These are phyloP conservation scores for Daldinia loculata DNA, from an alignment of 495 filamentous ascomycete species.

Conservation along the genomic window DNA sequence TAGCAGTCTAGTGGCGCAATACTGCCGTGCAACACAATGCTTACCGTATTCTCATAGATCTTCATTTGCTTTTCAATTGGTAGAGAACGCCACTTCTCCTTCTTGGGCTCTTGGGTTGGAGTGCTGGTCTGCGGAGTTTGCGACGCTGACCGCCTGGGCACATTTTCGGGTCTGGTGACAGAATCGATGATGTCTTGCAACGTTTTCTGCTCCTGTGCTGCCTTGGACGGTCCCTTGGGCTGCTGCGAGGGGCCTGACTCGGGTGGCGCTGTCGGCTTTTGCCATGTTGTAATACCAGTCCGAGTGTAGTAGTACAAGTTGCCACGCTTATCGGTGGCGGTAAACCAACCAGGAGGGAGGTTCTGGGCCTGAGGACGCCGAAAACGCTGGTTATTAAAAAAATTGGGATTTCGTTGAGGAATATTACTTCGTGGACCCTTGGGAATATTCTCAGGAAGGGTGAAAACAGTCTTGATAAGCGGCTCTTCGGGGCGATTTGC, in stretches of 20 bases:
- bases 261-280: constrained; percentile 70
- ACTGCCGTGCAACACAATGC: constrained; percentile 36
- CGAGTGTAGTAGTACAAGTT: constrained; percentile 82
- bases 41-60: constrained; percentile 89
- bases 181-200: constrained; percentile 87
- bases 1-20: constrained; percentile 20
- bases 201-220: constrained; percentile 58
- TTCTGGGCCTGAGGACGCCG: constrained; percentile 62
- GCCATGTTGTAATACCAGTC: constrained; percentile 80
- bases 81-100: constrained; percentile 83
- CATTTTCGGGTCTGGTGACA: constrained; percentile 71
- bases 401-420: constrained; percentile 68
- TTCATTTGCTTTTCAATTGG: constrained; percentile 89
- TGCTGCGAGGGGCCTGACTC: constrained; percentile 67
- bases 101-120: constrained; percentile 68
- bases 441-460: constrained; percentile 61
- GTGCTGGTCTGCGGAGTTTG: constrained; percentile 72
- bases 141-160: constrained; percentile 55
- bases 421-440: constrained; percentile 72
- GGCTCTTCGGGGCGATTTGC: constrained; percentile 66
- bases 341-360: constrained; percentile 84
- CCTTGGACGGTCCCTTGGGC: constrained; percentile 71
- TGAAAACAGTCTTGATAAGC: constrained; percentile 48
- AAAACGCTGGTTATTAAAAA: constrained; percentile 66
- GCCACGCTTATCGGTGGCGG: constrained; percentile 70